These are phyloP conservation scores for Candida patagonica DNA, from an alignment of 805 yeast genomes.

Conservation along the genomic window DNA sequence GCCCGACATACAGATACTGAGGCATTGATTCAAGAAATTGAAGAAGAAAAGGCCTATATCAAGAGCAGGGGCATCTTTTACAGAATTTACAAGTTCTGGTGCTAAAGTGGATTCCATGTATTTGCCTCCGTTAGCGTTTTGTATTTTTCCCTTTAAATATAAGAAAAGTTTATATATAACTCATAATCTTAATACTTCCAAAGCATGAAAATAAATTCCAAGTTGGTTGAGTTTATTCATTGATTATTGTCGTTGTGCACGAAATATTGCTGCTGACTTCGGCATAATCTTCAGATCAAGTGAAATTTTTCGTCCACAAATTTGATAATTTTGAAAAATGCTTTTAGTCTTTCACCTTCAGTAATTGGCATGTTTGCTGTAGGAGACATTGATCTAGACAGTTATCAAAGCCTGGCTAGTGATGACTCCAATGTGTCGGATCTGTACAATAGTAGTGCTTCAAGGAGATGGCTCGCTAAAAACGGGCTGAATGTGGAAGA, in stretches of 20 bases:
- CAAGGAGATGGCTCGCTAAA: neutral
- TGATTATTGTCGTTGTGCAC: too few relatives aligned
- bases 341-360: too few relatives aligned
- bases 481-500: neutral
- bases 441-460: neutral
- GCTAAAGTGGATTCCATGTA: constrained; percentile 24
- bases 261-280: too few relatives aligned
- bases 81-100: constrained; percentile 38
- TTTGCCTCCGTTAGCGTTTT: neutral
- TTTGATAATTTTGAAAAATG: too few relatives aligned
- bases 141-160: neutral
- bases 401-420: neutral
- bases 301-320: too few relatives aligned
- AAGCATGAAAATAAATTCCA: neutral
- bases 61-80: constrained; percentile 39
- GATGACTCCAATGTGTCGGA: neutral
- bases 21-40: constrained; percentile 40
- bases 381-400: neutral
- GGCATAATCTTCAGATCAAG: too few relatives aligned
- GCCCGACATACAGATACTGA: constrained; percentile 51
- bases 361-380: too few relatives aligned
- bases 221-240: neutral
- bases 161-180: neutral
- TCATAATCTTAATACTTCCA: neutral
- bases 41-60: constrained; percentile 41